A percentile compares a stretch with the other conserved stretches of the same genome.
phyloP scores from a whole-genome alignment of 345 rosid genomes.

The Toxicodendron radicans region DNA sequence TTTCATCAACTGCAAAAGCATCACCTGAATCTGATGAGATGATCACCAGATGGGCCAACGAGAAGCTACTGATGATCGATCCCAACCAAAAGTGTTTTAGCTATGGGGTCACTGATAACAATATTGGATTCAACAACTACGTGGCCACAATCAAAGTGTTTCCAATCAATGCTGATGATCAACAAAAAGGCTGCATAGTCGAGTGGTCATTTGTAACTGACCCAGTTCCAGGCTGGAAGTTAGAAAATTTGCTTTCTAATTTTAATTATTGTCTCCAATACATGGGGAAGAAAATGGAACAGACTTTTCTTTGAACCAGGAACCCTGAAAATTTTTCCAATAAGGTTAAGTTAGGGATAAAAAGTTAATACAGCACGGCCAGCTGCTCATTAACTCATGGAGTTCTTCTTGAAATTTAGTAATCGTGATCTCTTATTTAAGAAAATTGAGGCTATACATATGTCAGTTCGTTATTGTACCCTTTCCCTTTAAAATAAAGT shows the following conservation, averaged over 20 bases:
- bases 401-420: no score
- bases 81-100: constrained; percentile 38
- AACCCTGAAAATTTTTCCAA: no score
- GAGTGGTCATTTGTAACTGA: constrained; percentile 68
- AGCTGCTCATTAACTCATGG: no score
- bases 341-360: no score
- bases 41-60: constrained; percentile 44
- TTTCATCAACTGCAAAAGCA: constrained; percentile 25
- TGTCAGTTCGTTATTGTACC: no score
- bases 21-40: neutral
- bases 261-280: no score
- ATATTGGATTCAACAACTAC: constrained; percentile 45
- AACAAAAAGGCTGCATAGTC: constrained; percentile 36
- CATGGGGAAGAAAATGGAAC: neutral
- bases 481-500: no score
- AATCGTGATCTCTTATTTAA: no score
- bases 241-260: constrained; percentile 37
- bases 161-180: constrained; percentile 27
- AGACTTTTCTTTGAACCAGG: neutral
- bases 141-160: constrained; percentile 43
- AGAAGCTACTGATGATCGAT: constrained; percentile 49
- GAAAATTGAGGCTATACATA: no score
- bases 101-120: constrained; percentile 57
- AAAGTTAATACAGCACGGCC: no score
- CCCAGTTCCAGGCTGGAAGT: constrained; percentile 50